Base-by-base conservation (phyloP, 768 basidiomycete species). In the Tricholoma sp. region DNA sequence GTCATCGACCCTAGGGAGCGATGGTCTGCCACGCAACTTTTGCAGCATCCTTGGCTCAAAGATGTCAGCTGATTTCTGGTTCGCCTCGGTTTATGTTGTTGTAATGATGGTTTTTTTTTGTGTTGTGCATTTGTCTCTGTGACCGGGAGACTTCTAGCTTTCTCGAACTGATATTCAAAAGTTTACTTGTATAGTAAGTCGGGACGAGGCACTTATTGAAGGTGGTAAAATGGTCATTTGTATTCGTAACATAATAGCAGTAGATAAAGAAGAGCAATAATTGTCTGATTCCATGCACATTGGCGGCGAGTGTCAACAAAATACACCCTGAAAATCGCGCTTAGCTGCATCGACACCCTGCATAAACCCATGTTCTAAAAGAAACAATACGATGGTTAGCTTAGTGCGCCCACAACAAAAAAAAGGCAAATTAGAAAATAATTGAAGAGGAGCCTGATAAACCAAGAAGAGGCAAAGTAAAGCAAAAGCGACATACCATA, bases 341-440 rank as follows among this genome's bases (percentile, higher is more conserved):
- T 60, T 69, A 3, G 81, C 82, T 6, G 65, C 76, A 18, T 70
- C 70, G 10, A 75, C 65, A 6, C 80, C 88, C 62, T 90, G 86
- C 6, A 72, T 66, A 56, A 85, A 83, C 6, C 85, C 87, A 65
- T 88, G 85, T 56, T 83, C 85, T 80, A 42, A 24, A 24, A 24
- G 2, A 32, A 41, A 12, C 29, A 44, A 1, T 20, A 37, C 28
- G 5, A 42, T 33, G 4, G 12, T 41, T 18, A 53, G 50, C 39
- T 17, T 53, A 12, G 20, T 45, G 13, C 13, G n/a, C 57, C 57
- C 13, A 33, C 33, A 3, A 41, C 6, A 4, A 24, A 54, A 18
- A 39, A 6, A 47, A 54, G 11, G 18, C 51, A 54, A 15, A 5
- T 8, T 17, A 17, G 39, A 7, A 17, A 17, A n/a, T 6, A 15